Evolutionary conservation across 2,329 filamentous ascomycete species (phyloP).

Genomic region (Diaporthe aspalathi): DNA sequence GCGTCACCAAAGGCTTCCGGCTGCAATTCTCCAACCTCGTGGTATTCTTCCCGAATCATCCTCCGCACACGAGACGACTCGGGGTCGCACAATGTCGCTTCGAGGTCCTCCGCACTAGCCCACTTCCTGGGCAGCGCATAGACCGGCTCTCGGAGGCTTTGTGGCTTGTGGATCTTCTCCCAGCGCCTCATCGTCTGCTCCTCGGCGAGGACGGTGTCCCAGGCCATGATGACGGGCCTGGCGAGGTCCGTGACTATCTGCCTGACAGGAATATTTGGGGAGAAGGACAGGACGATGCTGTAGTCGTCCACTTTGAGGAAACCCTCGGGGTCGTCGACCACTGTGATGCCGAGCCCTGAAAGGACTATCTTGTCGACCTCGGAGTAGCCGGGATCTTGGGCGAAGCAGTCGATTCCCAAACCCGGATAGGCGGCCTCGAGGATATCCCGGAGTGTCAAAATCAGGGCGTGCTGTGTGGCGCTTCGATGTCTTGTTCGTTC

Average conservation of each 20-base stretch:
- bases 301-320: slow-evolving; percentile 6
- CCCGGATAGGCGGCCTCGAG: background rate
- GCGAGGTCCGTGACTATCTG: slow-evolving; percentile 18
- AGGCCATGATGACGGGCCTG: background rate
- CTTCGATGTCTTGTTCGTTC: background rate
- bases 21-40: background rate
- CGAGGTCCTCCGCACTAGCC: background rate
- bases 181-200: background rate
- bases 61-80: slow-evolving; percentile 1
- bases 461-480: background rate
- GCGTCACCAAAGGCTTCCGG: background rate
- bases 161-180: background rate
- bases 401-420: background rate
- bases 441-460: background rate
- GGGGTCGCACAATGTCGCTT: background rate
- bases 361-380: background rate
- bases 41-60: background rate
- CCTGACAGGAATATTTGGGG: background rate
- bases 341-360: background rate
- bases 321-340: background rate
- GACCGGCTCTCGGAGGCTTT: background rate
- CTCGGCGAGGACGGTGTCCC: slow-evolving; percentile 8
- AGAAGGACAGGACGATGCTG: background rate
- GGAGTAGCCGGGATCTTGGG: background rate
- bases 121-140: background rate